Evolutionary conservation across 805 yeast species (phyloP).

Genomic region (Yamadazyma tumulicola): DNA sequence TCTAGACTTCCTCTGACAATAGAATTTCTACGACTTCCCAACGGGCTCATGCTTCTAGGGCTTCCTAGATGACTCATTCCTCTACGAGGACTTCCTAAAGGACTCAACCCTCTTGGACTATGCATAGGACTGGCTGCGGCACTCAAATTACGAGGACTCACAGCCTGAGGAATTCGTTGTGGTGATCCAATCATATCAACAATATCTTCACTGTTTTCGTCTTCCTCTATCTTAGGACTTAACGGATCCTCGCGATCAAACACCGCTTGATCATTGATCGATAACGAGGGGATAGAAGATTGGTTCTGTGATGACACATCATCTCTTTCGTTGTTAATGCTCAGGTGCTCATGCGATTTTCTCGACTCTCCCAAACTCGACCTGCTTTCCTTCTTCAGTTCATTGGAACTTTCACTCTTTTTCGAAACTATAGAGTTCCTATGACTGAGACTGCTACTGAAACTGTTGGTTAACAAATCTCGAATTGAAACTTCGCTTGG

Average conservation of each 20-base stretch:
- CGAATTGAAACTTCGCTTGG: conserved; percentile 6
- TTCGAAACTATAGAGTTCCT: conserved; percentile 8
- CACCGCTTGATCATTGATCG: not conserved
- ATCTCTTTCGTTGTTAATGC: not conserved
- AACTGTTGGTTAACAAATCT: conserved; percentile 12
- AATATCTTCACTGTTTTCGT: conserved; percentile 11
- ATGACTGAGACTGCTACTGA: conserved; percentile 4
- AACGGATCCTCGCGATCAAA: conserved; percentile 2
- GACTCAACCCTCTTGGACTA: conserved; percentile 7
- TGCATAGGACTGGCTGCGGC: conserved; percentile 8
- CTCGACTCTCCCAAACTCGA: not conserved
- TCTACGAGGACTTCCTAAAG: conserved; percentile 1
- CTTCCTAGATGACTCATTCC: conserved; percentile 5
- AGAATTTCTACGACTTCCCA: conserved; percentile 1
- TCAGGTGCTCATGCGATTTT: not conserved
- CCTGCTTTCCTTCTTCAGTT: conserved; percentile 3
- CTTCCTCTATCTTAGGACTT: conserved; percentile 4
- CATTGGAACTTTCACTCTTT: conserved; percentile 13
- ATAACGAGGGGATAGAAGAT: conserved; percentile 1
- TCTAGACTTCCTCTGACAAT: not conserved
- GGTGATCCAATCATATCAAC: conserved; percentile 12
- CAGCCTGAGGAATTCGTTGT: conserved; percentile 10
- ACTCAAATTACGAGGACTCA: conserved; percentile 10
- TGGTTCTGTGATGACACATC: no score
- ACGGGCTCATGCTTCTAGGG: conserved; percentile 2